Percentiles rank a stretch among this genome's conserved stretches.
These are phyloP conservation scores for Xylaria sp. DNA, from an alignment of 2,329 filamentous ascomycete genomes.

Conservation along the genomic window DNA sequence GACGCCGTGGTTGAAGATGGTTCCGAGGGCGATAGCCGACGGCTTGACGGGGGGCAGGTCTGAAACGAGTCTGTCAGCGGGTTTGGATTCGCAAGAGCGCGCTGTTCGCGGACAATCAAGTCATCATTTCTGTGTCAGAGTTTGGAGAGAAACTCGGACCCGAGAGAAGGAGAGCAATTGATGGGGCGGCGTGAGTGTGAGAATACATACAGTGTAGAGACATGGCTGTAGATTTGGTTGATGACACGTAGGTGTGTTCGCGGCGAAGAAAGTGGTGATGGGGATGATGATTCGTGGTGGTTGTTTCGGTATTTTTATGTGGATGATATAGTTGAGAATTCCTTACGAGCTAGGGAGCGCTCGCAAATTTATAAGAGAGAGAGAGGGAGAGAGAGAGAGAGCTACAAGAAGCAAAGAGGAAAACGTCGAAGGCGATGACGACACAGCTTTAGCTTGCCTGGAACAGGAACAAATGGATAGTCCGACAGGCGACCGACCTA, in stretches of 20 bases:
- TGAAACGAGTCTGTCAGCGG: conserved; percentile 43
- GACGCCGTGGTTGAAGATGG: conserved; percentile 92
- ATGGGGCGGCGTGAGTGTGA: neutral
- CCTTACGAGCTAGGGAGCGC: neutral
- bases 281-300: neutral
- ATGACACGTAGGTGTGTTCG: conserved; percentile 20
- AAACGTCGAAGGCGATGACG: conserved; percentile 34
- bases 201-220: conserved; percentile 67
- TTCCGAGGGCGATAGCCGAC: conserved; percentile 95
- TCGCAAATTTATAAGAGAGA: conserved; percentile 30
- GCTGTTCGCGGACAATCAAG: neutral
- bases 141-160: neutral
- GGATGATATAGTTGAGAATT: conserved; percentile 18
- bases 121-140: neutral
- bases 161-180: neutral
- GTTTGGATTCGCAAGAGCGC: neutral
- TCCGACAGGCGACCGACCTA: conserved; percentile 15
- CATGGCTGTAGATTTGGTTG: conserved; percentile 55
- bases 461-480: conserved; percentile 38
- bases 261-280: neutral
- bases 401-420: conserved; percentile 24
- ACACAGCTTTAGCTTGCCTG: conserved; percentile 27
- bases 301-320: conserved; percentile 23
- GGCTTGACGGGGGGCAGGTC: conserved; percentile 87
- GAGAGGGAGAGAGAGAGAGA: conserved; percentile 11